These are phyloP conservation scores for Penicillium paneum DNA, from an alignment of 2,329 filamentous ascomycete genomes.

Conservation along the genomic window DNA sequence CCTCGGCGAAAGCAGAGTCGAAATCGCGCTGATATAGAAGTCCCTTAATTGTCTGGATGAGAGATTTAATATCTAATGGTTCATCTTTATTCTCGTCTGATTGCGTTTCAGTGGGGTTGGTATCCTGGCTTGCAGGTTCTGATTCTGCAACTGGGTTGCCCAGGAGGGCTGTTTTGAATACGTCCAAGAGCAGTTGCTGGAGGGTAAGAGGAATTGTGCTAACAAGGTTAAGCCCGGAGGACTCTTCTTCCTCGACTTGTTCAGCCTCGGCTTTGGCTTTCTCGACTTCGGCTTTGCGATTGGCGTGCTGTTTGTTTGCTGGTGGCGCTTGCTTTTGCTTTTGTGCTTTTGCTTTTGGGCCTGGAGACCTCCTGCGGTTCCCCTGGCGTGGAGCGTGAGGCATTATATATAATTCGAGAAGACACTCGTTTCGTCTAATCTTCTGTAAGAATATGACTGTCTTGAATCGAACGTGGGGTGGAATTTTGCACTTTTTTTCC, in stretches of 20 bases:
- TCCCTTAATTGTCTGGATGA: conserved; percentile 78
- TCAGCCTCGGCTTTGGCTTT: conserved; percentile 6
- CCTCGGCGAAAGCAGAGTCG: conserved; percentile 65
- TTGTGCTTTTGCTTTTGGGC: conserved; percentile 1
- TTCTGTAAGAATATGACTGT: not conserved
- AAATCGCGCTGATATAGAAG: conserved; percentile 88
- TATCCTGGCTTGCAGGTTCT: not conserved
- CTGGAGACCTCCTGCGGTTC: conserved; percentile 10
- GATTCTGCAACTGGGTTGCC: conserved; percentile 22
- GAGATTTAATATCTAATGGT: conserved; percentile 41
- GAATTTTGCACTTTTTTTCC: conserved; percentile 7
- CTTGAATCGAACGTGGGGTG: conserved; percentile 1
- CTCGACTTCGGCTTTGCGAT: conserved; percentile 8
- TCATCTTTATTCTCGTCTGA: conserved; percentile 4
- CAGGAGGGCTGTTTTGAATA: conserved; percentile 67
- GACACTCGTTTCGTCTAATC: not conserved
- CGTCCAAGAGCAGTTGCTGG: conserved; percentile 69
- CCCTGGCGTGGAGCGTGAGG: conserved; percentile 8
- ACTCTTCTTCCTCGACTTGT: not conserved
- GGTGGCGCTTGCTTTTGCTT: conserved; percentile 9
- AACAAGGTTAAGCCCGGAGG: conserved; percentile 23
- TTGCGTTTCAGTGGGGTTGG: conserved; percentile 2
- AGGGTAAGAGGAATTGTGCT: conserved; percentile 49
- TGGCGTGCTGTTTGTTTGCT: conserved; percentile 9
- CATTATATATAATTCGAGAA: conserved; percentile 1